Base-by-base conservation (phyloP, 176 grass and related monocot genomes). In the Carex cristatella region DNA sequence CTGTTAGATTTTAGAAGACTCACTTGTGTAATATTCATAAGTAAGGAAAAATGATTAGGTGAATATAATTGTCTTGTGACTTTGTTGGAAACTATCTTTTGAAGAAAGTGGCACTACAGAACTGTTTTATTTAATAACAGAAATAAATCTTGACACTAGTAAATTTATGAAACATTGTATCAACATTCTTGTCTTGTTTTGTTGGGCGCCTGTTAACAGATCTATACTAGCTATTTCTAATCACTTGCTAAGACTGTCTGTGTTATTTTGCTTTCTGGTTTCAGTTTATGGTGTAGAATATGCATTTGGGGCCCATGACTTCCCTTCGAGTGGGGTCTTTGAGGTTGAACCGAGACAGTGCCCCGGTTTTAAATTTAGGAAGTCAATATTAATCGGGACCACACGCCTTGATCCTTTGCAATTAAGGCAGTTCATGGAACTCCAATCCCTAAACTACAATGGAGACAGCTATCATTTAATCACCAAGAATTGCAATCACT, bases 221-320 rank as follows among this genome's bases (percentile, higher is more conserved):
- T 30, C 48, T 77, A 77, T 77, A 7, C 49, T 32, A 31, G 35
- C 2, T 32, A 55, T 78, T 78, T 57, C 19, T 78, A 9, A 33
- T 32, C 13, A 79, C 74, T 37, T 79, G 12, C 30, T 76, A 55
- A 55, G 2, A 35, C 28, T 9, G 51, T 56, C 32, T 78, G n/a
- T 82, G 65, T 77, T 70, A 74, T 55, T 81, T 44, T 82, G 4
- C 15, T 64, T 60, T 66, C 48, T 35, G 9, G 80, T 64, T 78
- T 54, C 85, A 98, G 95, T 98, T 79, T 90, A 98, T 65, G 93
- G 93, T 58, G 95, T 98, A 18, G 95, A 98, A 89, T 98, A 98
- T 85, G 95, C 95, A 86, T 98, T 98, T 77, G 95, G 95, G 86
- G 95, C 95, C 19, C 95, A 98, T 73, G 95, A 98, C 81, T 98